phyloP scores from a whole-genome alignment of 148 eudicot species.

The Suaeda aralocaspica region DNA sequence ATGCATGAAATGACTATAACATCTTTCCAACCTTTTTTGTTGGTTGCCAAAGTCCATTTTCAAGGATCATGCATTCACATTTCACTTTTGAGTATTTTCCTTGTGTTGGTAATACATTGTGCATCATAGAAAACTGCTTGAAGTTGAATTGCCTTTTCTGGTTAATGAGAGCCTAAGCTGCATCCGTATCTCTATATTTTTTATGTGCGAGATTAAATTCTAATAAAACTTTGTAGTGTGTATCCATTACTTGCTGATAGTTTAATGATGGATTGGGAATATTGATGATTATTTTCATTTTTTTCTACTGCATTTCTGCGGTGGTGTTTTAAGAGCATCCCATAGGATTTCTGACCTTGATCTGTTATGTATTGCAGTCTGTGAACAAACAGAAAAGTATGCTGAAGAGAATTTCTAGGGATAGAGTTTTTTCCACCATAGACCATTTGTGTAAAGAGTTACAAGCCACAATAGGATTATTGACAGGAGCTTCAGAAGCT shows the following conservation, averaged over 20 bases:
- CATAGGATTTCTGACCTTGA: background rate
- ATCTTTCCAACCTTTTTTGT: too few relatives aligned
- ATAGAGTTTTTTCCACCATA: conserved; percentile 46
- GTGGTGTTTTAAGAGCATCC: background rate
- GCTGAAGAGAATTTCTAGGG: conserved; percentile 41
- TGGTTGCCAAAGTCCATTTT: background rate
- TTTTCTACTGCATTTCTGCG: background rate
- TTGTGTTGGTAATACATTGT: background rate
- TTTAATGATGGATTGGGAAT: background rate
- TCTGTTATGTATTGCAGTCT: conserved; percentile 41
- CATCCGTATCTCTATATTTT: background rate
- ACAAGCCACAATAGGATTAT: conserved; percentile 38
- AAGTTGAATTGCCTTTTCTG: background rate
- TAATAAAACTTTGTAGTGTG: background rate
- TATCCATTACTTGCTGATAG: conserved; percentile 6
- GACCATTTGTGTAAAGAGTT: conserved; percentile 50
- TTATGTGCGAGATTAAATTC: background rate
- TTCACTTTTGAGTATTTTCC: background rate
- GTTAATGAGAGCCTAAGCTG: background rate
- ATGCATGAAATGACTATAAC: too few relatives aligned
- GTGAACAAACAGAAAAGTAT: conserved; percentile 26
- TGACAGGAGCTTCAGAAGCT: conserved; percentile 47
- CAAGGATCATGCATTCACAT: background rate
- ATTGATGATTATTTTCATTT: background rate
- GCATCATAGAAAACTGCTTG: background rate